Conservation (phyloP, 495 filamentous ascomycete species). For the Hypoxylon intermedium region DNA sequence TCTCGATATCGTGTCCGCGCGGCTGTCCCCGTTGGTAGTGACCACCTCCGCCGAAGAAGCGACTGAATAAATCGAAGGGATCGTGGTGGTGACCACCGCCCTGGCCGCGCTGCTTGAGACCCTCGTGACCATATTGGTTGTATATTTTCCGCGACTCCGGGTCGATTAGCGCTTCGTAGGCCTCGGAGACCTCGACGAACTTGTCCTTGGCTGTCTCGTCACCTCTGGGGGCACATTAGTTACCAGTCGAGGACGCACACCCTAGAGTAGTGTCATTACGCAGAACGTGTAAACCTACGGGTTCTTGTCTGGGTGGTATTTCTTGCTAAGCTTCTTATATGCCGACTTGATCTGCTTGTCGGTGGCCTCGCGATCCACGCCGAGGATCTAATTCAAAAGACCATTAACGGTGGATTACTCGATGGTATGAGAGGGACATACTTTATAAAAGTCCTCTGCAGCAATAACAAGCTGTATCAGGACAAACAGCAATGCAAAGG, state of each 20-base stretch:
- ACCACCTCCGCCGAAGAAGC: slow-evolving; percentile 91
- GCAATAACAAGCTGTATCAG: slow-evolving; percentile 55
- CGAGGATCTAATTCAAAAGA: slow-evolving; percentile 67
- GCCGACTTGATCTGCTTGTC: slow-evolving; percentile 96
- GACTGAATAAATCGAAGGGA: slow-evolving; percentile 95
- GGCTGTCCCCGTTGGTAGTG: slow-evolving; percentile 83
- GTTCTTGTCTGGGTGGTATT: slow-evolving; percentile 98
- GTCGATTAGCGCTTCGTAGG: slow-evolving; percentile 91
- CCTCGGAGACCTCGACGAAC: slow-evolving; percentile 94
- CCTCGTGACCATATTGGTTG: slow-evolving; percentile 94
- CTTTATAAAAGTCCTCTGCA: slow-evolving; percentile 89
- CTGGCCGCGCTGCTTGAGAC: slow-evolving; percentile 81
- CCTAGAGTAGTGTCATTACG: background rate
- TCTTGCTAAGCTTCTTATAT: slow-evolving; percentile 91
- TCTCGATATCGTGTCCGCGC: slow-evolving; percentile 88
- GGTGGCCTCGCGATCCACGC: slow-evolving; percentile 78
- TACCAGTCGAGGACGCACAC: background rate
- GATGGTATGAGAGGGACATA: slow-evolving; percentile 38
- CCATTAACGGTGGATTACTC: slow-evolving; percentile 18
- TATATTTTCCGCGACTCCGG: slow-evolving; percentile 86
- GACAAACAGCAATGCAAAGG: slow-evolving; percentile 52
- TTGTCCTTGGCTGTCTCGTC: slow-evolving; percentile 84
- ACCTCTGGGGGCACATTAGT: slow-evolving; percentile 55
- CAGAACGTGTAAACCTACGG: slow-evolving; percentile 66
- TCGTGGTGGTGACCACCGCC: slow-evolving; percentile 75